Evolutionary conservation across 768 basidiomycete genomes (phyloP), one percentile per base, ranked within the genome.

Genomic region (Cyathus striatus): DNA sequence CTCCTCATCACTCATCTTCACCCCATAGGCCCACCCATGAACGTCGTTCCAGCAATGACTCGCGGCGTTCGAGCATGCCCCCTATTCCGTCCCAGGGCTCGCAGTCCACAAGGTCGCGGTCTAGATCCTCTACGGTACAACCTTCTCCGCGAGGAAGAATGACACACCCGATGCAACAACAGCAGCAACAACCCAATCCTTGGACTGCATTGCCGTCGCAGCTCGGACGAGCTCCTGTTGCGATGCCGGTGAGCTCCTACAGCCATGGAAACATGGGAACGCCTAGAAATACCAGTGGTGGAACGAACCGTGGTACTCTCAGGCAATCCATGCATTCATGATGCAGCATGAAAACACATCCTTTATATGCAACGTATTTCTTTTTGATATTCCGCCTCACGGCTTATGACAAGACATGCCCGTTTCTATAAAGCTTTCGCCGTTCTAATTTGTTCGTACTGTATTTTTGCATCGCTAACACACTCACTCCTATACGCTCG

Each of bases 181-280:
- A 55, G 24, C 59, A 58, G 24, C 66, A 64, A 16, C 49, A 47
- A 2, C 63, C 63, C 0, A 73, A 57, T 48, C 67, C 70, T 2
- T 76, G 71, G 72, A 68, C 68, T 3, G 66, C 69, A 10, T 50
- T 68, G 20, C 72, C 72, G 7, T 54, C 63, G n/a, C 59, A 61
- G 38, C 56, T 37, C 18, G 65, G 65, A 3, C 49, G 46, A 22
- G 41, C 57, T 7, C 61, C 64, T 3, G 51, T 44, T 40, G 52
- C 53, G 9, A 64, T 62, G 55, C 56, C 58, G 5, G 45, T 50
- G 23, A 52, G 49, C 3, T 30, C 50, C 12, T 45, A 50, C 26
- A 39, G 46, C 4, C 50, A 51, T 22, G 35, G 38, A 14, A 36
- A 36, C 17, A 36, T 36, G 9, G 35, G 12, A 9, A 36, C 9